Conservation (phyloP, 371 early-diverging fungal species). For the Lichtheimia ramosa region DNA sequence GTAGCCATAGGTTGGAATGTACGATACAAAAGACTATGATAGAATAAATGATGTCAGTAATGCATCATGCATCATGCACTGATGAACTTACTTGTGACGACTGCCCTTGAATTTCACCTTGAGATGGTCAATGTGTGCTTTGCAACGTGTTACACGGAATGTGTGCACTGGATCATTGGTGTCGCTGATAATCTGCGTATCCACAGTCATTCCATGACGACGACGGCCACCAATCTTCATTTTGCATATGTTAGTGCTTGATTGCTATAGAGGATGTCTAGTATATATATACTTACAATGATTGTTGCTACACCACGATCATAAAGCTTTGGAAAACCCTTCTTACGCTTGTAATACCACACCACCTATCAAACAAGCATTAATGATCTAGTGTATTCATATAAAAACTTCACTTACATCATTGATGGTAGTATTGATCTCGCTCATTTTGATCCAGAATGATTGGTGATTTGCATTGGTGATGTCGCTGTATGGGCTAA, state of each 20-base stretch:
- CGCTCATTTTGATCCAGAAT: slow-evolving; percentile 20
- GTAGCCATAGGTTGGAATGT: slow-evolving; percentile 51
- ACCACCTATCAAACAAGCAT: slow-evolving; percentile 39
- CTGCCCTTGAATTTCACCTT: slow-evolving; percentile 49
- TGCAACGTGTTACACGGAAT: slow-evolving; percentile 31
- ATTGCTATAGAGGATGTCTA: not conserved
- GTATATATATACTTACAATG: slow-evolving; percentile 19
- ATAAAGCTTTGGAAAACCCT: slow-evolving; percentile 51
- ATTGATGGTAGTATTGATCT: slow-evolving; percentile 29
- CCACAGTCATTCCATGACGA: slow-evolving; percentile 45
- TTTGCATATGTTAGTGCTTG: not conserved
- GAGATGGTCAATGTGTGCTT: slow-evolving; percentile 47
- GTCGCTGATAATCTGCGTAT: slow-evolving; percentile 30
- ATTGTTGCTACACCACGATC: slow-evolving; percentile 60
- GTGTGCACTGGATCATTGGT: slow-evolving; percentile 26
- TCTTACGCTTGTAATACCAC: slow-evolving; percentile 59
- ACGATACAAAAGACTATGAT: slow-evolving; percentile 37
- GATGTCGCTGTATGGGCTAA: slow-evolving; percentile 32
- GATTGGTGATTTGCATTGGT: slow-evolving; percentile 44
- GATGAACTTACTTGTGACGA: slow-evolving; percentile 36
- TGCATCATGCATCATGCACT: not conserved
- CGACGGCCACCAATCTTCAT: slow-evolving; percentile 51
- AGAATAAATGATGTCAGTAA: not conserved
- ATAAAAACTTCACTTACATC: slow-evolving; percentile 17
- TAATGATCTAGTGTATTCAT: not conserved